phyloP scores from a whole-genome alignment of 371 early-diverging fungal genomes.

The Mortierella sp. region DNA sequence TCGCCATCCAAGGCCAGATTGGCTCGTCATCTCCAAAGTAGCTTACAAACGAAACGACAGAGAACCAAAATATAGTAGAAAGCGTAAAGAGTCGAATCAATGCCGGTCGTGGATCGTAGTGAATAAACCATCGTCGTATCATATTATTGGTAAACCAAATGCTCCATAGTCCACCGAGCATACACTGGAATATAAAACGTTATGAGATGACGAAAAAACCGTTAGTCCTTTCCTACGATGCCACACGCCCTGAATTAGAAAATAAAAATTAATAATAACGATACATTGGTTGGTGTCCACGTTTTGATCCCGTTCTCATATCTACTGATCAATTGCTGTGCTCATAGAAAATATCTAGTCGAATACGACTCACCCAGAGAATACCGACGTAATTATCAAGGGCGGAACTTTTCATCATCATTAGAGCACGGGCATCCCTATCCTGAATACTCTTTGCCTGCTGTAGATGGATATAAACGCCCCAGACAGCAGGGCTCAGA shows the following conservation, averaged over 20 bases:
- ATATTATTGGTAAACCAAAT: constrained; percentile 68
- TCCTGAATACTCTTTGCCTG: constrained; percentile 57
- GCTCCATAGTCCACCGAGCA: constrained; percentile 72
- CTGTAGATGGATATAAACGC: constrained; percentile 59
- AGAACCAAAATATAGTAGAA: constrained; percentile 66
- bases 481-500: constrained; percentile 62
- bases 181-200: constrained; percentile 50
- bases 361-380: constrained; percentile 63
- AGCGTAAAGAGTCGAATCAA: constrained; percentile 69
- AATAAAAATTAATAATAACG: too few relatives aligned
- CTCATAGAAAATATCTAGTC: background rate
- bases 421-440: constrained; percentile 65
- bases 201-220: background rate
- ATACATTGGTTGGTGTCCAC: background rate
- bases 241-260: too few relatives aligned
- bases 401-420: constrained; percentile 62
- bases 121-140: constrained; percentile 72
- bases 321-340: background rate
- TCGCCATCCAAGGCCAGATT: constrained; percentile 65
- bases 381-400: constrained; percentile 70
- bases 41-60: constrained; percentile 61
- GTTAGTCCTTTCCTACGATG: background rate
- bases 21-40: constrained; percentile 64
- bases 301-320: background rate
- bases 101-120: constrained; percentile 70